Evolutionary conservation across 2,329 filamentous ascomycete genomes (phyloP), one percentile per base, ranked within the genome.

Genomic region (Aspergillus ibericus): DNA sequence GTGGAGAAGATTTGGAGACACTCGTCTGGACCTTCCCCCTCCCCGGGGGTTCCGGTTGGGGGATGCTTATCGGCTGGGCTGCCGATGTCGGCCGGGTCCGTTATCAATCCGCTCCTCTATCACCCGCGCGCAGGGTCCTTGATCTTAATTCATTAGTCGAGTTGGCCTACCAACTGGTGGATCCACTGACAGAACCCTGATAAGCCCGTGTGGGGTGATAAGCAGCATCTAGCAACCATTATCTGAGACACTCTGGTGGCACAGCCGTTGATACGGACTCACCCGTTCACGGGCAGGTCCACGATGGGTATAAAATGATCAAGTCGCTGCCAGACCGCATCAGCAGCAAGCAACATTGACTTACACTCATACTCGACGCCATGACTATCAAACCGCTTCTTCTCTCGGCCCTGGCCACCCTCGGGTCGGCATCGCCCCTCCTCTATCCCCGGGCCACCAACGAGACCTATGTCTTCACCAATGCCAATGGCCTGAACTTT

Each of bases 401-500:
- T n/a, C 15, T 69, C 40, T 60, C 61, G 12, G 61, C 63, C 5
- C 29, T 70, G 49, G 64, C 60, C 20, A 54, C 61, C 32, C 48
- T 60, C n/a, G 56, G 56, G 52, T 53, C 62, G 57, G 66, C 65
- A 35, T 68, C 66, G 35, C 66, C 67, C 18, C 55, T 68, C 18
- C 36, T 69, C 22, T 50, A 60, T 20, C 10, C 62, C n/a, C 66
- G 66, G 27, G 58, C 59, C 38, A 57, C 34, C 52, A 47, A 62
- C 7, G 67, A 66, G 12, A 65, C 62, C 16, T 65, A 63, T 42
- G 60, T 56, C 20, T 66, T 59, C 44, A 69, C 67, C 59, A 69
- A 68, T 44, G 51, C 66, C 44, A 67, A 70, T 42, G 66, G 67
- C 34, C 35, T 70, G 27, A 67, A 66, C 27, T 70, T 69, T 38